Conservation (phyloP, 1,284 basidiomycete genomes). For the Ustilago nuda region DNA sequence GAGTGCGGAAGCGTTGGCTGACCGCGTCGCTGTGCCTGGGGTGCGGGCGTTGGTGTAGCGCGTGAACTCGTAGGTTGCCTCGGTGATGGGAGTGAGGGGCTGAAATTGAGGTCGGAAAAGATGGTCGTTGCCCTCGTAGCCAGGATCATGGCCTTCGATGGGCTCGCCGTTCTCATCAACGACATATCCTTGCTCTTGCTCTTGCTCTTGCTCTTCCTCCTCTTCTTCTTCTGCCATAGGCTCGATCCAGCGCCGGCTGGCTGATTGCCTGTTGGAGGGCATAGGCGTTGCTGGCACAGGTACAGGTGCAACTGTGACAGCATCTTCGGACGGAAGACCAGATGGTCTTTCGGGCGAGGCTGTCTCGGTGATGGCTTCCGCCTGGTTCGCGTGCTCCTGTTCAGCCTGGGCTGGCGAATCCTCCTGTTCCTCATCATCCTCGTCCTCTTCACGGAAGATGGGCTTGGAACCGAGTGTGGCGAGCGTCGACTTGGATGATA, state of each 20-base stretch:
- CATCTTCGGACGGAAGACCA: not conserved
- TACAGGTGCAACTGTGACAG: not conserved
- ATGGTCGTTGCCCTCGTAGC: constrained; percentile 31
- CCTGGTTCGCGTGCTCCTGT: constrained; percentile 7
- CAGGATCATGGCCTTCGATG: constrained; percentile 15
- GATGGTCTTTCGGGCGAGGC: not conserved
- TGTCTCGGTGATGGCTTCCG: not conserved
- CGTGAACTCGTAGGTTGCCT: constrained; percentile 61
- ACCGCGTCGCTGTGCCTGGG: constrained; percentile 47
- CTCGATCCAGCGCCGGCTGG: constrained; percentile 50
- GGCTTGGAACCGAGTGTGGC: constrained; percentile 30
- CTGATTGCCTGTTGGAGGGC: constrained; percentile 35
- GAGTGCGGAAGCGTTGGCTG: constrained; percentile 23
- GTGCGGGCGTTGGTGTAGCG: constrained; percentile 56
- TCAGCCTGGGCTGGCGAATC: not conserved
- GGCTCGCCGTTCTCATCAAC: constrained; percentile 28
- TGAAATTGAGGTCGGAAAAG: constrained; percentile 53
- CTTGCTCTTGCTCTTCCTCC: constrained; percentile 57
- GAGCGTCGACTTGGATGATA: constrained; percentile 26
- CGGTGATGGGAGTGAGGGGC: constrained; percentile 64
- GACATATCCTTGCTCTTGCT: constrained; percentile 29
- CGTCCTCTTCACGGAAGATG: constrained; percentile 50
- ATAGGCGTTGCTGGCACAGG: constrained; percentile 47
- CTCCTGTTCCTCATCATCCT: constrained; percentile 46
- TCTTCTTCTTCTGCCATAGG: constrained; percentile 47